Evolutionary conservation across 2,329 filamentous ascomycete species (phyloP), one percentile per base, ranked within the genome.

Genomic region (Gnomoniopsis sp.): DNA sequence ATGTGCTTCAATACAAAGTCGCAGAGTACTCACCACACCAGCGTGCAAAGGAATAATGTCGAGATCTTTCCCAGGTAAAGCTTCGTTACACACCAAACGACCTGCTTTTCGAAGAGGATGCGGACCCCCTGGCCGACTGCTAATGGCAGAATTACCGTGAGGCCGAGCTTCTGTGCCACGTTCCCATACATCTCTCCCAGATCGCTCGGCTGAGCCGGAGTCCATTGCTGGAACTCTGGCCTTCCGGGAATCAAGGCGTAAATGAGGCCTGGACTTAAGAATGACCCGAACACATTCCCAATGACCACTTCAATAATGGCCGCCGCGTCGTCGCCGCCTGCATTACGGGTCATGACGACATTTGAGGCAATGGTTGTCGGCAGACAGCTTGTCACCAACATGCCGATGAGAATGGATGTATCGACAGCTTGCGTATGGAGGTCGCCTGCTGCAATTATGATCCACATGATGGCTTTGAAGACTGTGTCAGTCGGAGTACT

Each of bases 281-380:
- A 89, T 0, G 87, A 81, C 1, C 88, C 88, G 0, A 86, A 73
- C 11, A 90, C 79, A 70, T 91, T 90, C 33, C 87, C 88, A 48
- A 91, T 74, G 10, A 89, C 79, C 1, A 89, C 87, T 67, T 89
- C 87, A 34, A 90, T 86, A 60, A 88, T 78, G 51, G 83, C 83
- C 0, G 85, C 82, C 2, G 83, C 83, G 60, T 86, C 83, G 64
- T 90, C 88, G 6, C 88, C 88, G 41, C 87, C 84, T 0, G 88
- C 84, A 43, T 84, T 79, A 26, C 86, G 76, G 6, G 88, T 90
- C 87, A 90, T 90, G 44, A 90, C 85, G 8, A 89, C 85, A 68
- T 90, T 90, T 49, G 85, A 89, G 8, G 86, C 82, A 65, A 90
- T 88, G 0, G 88, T 90, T 0, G 88, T 91, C 1, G 88, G 87